phyloP scores from a whole-genome alignment of 2,329 filamentous ascomycete species.

The Pseudocercospora vitis region DNA sequence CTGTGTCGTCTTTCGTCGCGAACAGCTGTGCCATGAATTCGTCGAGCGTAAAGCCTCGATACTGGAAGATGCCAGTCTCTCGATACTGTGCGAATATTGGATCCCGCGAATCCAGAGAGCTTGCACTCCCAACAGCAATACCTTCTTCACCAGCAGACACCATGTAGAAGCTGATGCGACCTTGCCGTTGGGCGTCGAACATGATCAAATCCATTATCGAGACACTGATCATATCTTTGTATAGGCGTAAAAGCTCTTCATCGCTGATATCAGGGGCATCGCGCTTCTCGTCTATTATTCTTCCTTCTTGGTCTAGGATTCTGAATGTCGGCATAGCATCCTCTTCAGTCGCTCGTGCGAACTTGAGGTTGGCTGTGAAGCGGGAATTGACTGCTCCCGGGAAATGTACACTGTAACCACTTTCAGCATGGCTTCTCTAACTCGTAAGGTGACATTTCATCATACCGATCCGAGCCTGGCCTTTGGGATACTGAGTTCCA shows the following conservation, averaged over 20 bases:
- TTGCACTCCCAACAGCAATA: constrained; percentile 84
- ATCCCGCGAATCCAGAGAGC: constrained; percentile 77
- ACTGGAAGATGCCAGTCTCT: constrained; percentile 85
- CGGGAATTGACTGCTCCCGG: constrained; percentile 94
- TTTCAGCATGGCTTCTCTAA: background rate
- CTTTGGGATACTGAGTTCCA: constrained; percentile 59
- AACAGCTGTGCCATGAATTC: constrained; percentile 97
- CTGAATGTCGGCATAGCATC: constrained; percentile 87
- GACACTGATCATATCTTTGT: constrained; percentile 65
- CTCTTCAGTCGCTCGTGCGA: constrained; percentile 70
- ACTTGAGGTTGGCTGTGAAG: constrained; percentile 78
- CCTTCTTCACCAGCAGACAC: constrained; percentile 92
- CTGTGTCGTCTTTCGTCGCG: constrained; percentile 76
- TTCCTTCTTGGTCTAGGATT: constrained; percentile 84
- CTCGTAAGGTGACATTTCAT: background rate
- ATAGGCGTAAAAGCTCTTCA: constrained; percentile 61
- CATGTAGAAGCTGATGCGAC: constrained; percentile 96
- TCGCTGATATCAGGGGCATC: constrained; percentile 64
- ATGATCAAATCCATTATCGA: constrained; percentile 95
- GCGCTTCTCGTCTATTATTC: constrained; percentile 72
- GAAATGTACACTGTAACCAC: constrained; percentile 59
- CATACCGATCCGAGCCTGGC: constrained; percentile 61
- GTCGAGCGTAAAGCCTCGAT: constrained; percentile 80
- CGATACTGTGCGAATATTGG: constrained; percentile 94
- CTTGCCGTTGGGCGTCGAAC: constrained; percentile 96